Base-by-base conservation (phyloP, 2,329 filamentous ascomycete genomes). In the Fusarium sp. region DNA sequence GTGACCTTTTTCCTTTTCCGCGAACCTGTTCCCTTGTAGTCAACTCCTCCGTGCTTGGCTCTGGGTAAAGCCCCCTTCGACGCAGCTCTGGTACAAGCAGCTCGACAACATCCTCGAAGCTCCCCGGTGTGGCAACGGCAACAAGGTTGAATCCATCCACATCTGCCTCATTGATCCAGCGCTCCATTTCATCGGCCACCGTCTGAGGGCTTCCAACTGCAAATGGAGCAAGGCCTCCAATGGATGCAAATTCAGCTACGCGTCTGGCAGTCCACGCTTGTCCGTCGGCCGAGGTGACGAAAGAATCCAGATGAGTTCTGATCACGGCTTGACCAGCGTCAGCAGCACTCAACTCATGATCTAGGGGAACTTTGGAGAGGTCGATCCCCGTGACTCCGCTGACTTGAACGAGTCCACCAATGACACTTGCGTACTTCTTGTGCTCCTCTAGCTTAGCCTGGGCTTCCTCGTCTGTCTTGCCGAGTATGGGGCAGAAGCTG, bases 81-180 rank as follows among this genome's bases (percentile, higher is more conserved):
- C 54, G 31, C 6, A 58, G 35, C 22, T 58, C 54, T 38, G 54
- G 54, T 16, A 73, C 38, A 40, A 76, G 64, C 13, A 74, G 42
- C 18, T 65, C 67, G 4, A 64, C 68, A 5, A 67, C 56, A 24
- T 70, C 68, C 27, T 70, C 60, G 4, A 64, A 58, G 8, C 42
- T 52, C 5, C 68, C 60, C 3, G 68, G 68, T 1, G 42, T 60
- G 1, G 47, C 85, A 3, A 83, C 84, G 73, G 87, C 87, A 11
- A 45, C n/a, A 7, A 70, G 24, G n/a, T 72, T 70, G 60, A 70
- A 70, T 1, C 68, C 68, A 14, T 70, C 68, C 6, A 70, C 37
- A 24, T 66, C 68, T 4, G 59, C 61, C 18, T 62, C 61, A 10
- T 40, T 13, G 5, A 64, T 37, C 68, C 68, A 70, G 1, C 35